Conservation (phyloP, 2,329 filamentous ascomycete species). For the Colletotrichum cuscutae region DNA sequence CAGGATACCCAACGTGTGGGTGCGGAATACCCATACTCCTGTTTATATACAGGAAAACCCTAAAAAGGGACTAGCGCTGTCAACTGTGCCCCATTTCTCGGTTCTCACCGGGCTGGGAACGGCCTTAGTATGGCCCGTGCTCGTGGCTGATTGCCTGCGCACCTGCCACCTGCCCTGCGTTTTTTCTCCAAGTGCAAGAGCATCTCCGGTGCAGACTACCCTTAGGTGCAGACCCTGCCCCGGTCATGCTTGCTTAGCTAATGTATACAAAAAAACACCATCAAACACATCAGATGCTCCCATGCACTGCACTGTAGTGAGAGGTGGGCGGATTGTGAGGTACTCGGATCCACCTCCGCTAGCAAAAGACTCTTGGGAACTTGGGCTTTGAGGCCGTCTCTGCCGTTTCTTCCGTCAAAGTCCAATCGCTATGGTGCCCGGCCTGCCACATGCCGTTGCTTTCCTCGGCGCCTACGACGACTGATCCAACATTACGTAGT, state of each 20-base stretch:
- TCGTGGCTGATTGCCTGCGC: not conserved
- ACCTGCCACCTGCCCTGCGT: not conserved
- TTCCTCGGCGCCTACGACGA: slow-evolving; percentile 23
- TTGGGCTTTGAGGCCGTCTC: slow-evolving; percentile 25
- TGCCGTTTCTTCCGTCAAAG: slow-evolving; percentile 32
- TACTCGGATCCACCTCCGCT: slow-evolving; percentile 28
- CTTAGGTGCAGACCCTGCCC: not conserved
- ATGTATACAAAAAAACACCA: not conserved
- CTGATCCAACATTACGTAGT: slow-evolving; percentile 27
- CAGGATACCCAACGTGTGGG: too few species aligned
- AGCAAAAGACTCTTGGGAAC: slow-evolving; percentile 27
- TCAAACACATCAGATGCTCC: not conserved
- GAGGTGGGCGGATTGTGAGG: not conserved
- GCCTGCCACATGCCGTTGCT: slow-evolving; percentile 25
- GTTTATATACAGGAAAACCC: not conserved
- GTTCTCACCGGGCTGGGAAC: slow-evolving; percentile 18
- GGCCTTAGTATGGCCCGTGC: slow-evolving; percentile 6
- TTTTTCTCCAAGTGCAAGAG: not conserved
- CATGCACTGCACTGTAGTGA: too few species aligned
- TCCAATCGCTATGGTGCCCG: slow-evolving; percentile 12
- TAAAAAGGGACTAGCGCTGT: slow-evolving; percentile 1
- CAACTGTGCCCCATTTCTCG: slow-evolving; percentile 3
- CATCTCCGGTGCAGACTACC: not conserved
- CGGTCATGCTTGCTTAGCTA: not conserved
- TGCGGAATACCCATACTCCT: too few species aligned